Evolutionary conservation across 2,329 filamentous ascomycete species (phyloP).

Genomic region (Venturia carpophila): DNA sequence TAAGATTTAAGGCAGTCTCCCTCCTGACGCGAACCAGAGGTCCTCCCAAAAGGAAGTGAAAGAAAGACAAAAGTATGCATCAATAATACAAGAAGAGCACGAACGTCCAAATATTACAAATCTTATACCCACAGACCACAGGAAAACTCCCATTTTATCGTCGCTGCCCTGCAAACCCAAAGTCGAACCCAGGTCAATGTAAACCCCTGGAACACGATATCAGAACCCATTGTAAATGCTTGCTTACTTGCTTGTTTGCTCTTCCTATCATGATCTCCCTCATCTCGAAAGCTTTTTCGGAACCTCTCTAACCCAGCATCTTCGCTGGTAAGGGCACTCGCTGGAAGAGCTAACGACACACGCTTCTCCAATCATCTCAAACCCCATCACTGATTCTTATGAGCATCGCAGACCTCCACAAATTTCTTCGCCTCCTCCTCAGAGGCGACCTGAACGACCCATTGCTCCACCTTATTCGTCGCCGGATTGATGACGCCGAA

Average conservation of each 20-base stretch:
- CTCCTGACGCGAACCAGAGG: not conserved
- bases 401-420: constrained; percentile 12
- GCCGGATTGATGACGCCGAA: constrained; percentile 1
- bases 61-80: not conserved
- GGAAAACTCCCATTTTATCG: not conserved
- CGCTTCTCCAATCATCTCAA: not conserved
- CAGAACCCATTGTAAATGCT: constrained; percentile 1
- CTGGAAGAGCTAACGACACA: not conserved
- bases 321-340: not conserved
- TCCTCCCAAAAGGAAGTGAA: not conserved
- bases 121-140: not conserved
- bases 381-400: constrained; percentile 4
- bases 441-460: not conserved
- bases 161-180: not conserved
- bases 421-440: constrained; percentile 6
- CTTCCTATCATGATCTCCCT: not conserved
- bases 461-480: not conserved
- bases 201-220: not conserved
- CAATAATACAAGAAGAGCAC: constrained; percentile 5
- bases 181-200: not conserved
- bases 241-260: not conserved
- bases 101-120: not conserved
- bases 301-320: no score
- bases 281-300: no score
- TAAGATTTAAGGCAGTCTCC: no score